Conservation (phyloP, 108 stramenopile genomes). For the Epipyxis sp. region DNA sequence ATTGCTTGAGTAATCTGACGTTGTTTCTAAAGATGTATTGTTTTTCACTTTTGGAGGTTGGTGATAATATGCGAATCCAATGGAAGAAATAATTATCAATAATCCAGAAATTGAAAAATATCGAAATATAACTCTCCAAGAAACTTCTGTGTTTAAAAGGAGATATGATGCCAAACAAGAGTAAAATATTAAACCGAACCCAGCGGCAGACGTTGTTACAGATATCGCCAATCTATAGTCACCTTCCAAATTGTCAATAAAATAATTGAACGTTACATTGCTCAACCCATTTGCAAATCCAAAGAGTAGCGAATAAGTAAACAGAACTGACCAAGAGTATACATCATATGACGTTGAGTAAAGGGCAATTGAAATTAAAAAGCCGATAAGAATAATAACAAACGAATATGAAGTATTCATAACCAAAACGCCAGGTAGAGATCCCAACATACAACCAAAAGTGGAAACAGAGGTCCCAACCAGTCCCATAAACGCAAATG, state of each 20-base stretch:
- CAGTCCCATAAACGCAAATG: neutral
- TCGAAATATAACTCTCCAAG: neutral
- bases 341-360: neutral
- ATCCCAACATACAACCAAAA: neutral
- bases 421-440: neutral
- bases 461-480: neutral
- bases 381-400: neutral
- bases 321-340: neutral
- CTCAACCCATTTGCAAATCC: neutral
- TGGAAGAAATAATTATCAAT: neutral
- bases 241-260: neutral
- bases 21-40: too few relatives aligned
- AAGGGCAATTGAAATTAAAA: neutral
- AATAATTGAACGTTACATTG: neutral
- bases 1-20: too few relatives aligned
- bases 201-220: neutral
- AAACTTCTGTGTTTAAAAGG: neutral
- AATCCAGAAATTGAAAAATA: neutral
- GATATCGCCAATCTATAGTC: neutral
- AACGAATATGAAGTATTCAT: neutral
- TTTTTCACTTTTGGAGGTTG: too few relatives aligned
- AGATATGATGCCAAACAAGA: neutral
- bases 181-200: neutral
- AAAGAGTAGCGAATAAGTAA: neutral
- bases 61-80: neutral